phyloP scores from a whole-genome alignment of 768 basidiomycete genomes.

The Leccinum longicurvipes region DNA sequence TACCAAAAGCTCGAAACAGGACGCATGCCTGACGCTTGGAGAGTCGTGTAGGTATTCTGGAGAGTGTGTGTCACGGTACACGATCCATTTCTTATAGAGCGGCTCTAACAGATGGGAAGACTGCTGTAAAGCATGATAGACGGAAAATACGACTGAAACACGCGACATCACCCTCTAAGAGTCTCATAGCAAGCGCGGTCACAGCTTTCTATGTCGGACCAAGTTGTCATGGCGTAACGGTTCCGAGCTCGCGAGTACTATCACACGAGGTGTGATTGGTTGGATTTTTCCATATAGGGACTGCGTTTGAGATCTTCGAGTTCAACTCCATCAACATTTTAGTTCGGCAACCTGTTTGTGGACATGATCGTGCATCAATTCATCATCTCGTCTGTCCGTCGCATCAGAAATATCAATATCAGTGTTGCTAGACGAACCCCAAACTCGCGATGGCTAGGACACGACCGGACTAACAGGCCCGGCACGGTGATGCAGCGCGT shows the following conservation, averaged over 20 bases:
- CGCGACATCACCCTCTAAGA: neutral
- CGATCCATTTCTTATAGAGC: neutral
- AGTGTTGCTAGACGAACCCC: too few species aligned
- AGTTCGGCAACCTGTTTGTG: too few species aligned
- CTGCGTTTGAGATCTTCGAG: neutral
- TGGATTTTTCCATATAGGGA: neutral
- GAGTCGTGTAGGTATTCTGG: neutral
- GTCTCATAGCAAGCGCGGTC: neutral
- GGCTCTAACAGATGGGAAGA: neutral
- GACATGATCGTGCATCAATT: too few species aligned
- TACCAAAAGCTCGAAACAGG: constrained; percentile 5
- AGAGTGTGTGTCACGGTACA: neutral
- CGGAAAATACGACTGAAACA: neutral
- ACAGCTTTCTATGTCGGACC: neutral
- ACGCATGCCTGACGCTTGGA: constrained; percentile 8
- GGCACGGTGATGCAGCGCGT: too few species aligned
- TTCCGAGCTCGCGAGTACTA: neutral
- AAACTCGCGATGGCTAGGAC: too few species aligned
- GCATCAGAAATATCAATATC: too few species aligned
- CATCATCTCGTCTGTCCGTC: too few species aligned
- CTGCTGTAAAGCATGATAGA: neutral
- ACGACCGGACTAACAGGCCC: too few species aligned
- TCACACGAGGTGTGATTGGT: neutral
- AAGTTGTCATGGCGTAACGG: neutral
- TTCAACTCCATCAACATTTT: neutral